Evolutionary conservation across 2,329 filamentous ascomycete species (phyloP).

Genomic region (Xylaria sp.): DNA sequence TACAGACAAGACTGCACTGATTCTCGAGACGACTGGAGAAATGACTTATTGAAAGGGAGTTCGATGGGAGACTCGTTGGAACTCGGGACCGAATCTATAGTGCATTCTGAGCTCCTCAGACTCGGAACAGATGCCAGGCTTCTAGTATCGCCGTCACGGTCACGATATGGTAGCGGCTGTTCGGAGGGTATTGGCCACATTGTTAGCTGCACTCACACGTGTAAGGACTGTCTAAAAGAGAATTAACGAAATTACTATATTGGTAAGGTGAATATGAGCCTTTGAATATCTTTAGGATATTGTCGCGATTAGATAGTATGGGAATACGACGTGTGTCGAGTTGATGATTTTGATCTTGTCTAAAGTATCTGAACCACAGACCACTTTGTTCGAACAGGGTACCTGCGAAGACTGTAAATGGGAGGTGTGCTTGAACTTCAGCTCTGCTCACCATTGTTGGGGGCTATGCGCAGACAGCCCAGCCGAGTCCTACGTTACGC

Average conservation of each 20-base stretch:
- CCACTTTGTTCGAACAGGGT: not conserved
- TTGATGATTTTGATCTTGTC: not conserved
- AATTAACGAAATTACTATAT: not conserved
- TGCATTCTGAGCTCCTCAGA: not conserved
- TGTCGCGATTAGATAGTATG: not conserved
- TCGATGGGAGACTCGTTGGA: not conserved
- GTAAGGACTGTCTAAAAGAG: not conserved
- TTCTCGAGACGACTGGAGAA: not conserved
- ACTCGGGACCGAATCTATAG: not conserved
- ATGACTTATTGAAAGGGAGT: not conserved
- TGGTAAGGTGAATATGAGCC: too few relatives aligned
- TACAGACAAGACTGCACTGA: not conserved
- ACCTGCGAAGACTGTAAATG: not conserved
- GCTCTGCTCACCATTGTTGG: not conserved
- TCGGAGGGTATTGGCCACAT: not conserved
- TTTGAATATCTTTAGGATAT: not conserved
- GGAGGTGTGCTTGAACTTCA: too few relatives aligned
- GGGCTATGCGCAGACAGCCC: conserved; percentile 7
- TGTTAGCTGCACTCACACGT: not conserved
- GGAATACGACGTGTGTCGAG: too few relatives aligned
- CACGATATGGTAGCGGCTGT: too few relatives aligned
- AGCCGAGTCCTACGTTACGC: conserved; percentile 19
- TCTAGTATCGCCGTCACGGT: not conserved
- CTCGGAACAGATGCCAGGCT: not conserved
- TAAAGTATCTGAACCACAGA: not conserved